These are phyloP conservation scores for Apiospora aurea DNA, from an alignment of 2,329 filamentous ascomycete species.

Conservation along the genomic window DNA sequence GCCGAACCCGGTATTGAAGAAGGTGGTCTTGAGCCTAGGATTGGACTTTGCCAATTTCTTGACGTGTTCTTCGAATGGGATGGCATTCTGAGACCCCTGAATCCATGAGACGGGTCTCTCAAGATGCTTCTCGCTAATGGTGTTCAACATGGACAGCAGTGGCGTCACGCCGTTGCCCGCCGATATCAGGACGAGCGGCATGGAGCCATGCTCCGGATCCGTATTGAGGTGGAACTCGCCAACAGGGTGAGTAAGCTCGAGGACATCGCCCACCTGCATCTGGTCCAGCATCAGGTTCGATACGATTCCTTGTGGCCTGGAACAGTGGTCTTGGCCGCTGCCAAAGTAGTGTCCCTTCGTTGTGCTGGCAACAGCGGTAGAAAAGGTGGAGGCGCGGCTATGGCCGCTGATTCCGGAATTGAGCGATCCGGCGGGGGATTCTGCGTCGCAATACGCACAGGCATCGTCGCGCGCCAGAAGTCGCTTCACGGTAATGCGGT, in stretches of 20 bases:
- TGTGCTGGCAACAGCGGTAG: constrained; percentile 40
- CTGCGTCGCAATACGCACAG: constrained; percentile 30
- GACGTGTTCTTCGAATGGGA: constrained; percentile 63
- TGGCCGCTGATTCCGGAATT: constrained; percentile 18
- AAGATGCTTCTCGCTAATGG: constrained; percentile 52
- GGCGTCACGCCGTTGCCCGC: constrained; percentile 68
- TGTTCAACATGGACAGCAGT: constrained; percentile 66
- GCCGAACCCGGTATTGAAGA: constrained; percentile 58
- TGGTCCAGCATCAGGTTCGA: constrained; percentile 73
- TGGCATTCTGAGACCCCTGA: constrained; percentile 60
- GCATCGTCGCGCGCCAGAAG: constrained; percentile 59
- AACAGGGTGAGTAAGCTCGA: constrained; percentile 72
- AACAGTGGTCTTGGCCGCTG: constrained; percentile 40
- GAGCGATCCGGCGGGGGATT: constrained; percentile 15
- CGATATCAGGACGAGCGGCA: constrained; percentile 66
- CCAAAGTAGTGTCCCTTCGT: constrained; percentile 42
- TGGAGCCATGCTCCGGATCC: constrained; percentile 44
- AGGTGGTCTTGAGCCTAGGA: constrained; percentile 49
- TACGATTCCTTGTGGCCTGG: constrained; percentile 62
- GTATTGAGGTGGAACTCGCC: constrained; percentile 67
- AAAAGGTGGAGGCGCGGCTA: constrained; percentile 27
- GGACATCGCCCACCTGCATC: constrained; percentile 64
- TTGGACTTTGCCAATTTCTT: constrained; percentile 48
- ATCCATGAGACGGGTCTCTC: constrained; percentile 64
- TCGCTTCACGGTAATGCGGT: constrained; percentile 75